Evolutionary conservation across 2,329 filamentous ascomycete genomes (phyloP), one percentile per base, ranked within the genome.

Genomic region (Fusarium sulawesiense): DNA sequence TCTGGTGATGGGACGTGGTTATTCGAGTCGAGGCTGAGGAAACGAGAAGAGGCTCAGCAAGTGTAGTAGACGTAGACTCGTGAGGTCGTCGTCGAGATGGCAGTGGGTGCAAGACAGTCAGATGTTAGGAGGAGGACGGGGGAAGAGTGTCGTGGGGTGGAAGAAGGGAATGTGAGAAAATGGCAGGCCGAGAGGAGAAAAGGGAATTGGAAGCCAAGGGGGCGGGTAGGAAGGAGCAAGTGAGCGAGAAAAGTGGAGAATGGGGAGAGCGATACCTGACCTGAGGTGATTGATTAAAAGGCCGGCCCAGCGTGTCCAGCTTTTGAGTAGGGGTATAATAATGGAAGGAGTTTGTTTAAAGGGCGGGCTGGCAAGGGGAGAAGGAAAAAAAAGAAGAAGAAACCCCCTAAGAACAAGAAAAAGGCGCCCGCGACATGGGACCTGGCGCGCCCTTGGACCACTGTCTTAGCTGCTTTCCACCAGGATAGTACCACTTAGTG

Each of bases 221-320:
- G 65, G 56, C 60, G 57, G 68, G 62, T 66, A 46, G 57, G 64
- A 68, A 66, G 56, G 57, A 63, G 44, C 50, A 65, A 68, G 53
- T 58, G 61, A 70, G 66, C 56, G 64, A 70, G 62, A 68, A 70
- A 71, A 67, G 68, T 68, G 67, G 66, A 57, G 69, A 60, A 70
- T 66, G 59, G 66, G 54, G 68, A 77, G 69, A 70, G 63, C 57
- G 56, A 62, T 42, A 51, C 32, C 49, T 51, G 56, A 58, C 60
- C 60, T 56, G 47, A 45, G 44, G 37, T 37, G 34, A 37, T 45
- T 48, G 60, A 56, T 64, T 50, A 56, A 53, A 56, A 53, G 53
- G 49, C 40, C 46, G 46, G 55, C 47, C 61, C 66, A 70, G 56
- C 34, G 47, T 49, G 47, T 49, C 53, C 25, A 29, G 56, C 12